These are phyloP conservation scores for Waltergamsia citrina DNA, from an alignment of 2,329 filamentous ascomycete genomes.

Conservation along the genomic window DNA sequence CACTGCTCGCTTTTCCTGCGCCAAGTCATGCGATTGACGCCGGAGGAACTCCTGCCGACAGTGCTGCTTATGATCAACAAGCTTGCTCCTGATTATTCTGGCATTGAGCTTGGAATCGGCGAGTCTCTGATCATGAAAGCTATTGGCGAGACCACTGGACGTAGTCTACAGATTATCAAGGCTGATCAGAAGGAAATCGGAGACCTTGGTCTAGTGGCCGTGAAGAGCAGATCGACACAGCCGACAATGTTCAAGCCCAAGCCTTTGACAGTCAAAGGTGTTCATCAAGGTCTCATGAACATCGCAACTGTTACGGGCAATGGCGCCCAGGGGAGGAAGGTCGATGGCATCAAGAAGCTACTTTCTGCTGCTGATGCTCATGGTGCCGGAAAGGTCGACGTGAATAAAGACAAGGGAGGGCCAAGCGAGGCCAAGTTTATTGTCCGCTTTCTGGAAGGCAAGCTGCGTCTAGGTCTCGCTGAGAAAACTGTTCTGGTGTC, in stretches of 20 bases:
- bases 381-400: constrained; percentile 70
- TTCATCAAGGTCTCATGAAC: constrained; percentile 78
- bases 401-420: constrained; percentile 84
- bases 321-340: constrained; percentile 82
- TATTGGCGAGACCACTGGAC: constrained; percentile 87
- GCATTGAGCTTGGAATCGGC: constrained; percentile 95
- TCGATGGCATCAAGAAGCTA: constrained; percentile 91
- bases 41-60: constrained; percentile 76
- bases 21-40: constrained; percentile 88
- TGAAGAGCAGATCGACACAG: constrained; percentile 91
- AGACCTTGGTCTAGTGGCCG: constrained; percentile 86
- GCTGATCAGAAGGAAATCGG: constrained; percentile 94
- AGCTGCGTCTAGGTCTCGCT: constrained; percentile 81
- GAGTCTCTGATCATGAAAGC: constrained; percentile 99
- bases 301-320: constrained; percentile 83
- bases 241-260: constrained; percentile 99
- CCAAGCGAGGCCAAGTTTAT: constrained; percentile 93
- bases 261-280: constrained; percentile 73
- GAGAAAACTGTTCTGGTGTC: constrained; percentile 89
- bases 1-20: constrained; percentile 86
- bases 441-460: constrained; percentile 87
- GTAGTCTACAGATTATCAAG: constrained; percentile 83
- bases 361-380: constrained; percentile 81
- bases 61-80: constrained; percentile 97
- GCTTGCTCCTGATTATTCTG: constrained; percentile 89